phyloP scores from a whole-genome alignment of 192 early-diverging fungal species.

The Phycomyces blakesleeanus region DNA sequence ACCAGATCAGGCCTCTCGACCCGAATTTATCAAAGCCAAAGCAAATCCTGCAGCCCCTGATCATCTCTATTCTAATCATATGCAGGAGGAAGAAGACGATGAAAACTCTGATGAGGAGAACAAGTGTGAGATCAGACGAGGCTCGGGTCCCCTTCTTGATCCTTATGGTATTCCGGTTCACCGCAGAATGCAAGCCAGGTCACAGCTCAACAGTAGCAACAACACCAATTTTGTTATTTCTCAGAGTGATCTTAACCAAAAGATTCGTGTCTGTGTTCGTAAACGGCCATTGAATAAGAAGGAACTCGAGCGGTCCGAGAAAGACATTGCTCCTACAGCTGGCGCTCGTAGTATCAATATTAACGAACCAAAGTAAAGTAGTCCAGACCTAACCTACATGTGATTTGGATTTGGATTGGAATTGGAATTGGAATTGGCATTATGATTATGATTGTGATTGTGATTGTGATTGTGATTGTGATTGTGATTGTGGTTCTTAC shows the following conservation, averaged over 20 bases:
- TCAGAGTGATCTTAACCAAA: slow-evolving; percentile 64
- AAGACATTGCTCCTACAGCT: slow-evolving; percentile 73
- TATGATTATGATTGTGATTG: no score
- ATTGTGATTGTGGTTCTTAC: background rate
- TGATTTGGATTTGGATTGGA: background rate
- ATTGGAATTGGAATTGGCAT: background rate
- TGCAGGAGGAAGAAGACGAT: slow-evolving; percentile 16
- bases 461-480: background rate
- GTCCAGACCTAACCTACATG: no score
- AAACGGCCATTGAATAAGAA: slow-evolving; percentile 91
- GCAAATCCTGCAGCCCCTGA: slow-evolving; percentile 3
- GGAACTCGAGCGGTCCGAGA: slow-evolving; percentile 76
- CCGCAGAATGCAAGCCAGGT: background rate
- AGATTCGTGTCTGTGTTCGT: slow-evolving; percentile 95
- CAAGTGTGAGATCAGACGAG: slow-evolving; percentile 23
- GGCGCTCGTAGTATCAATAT: slow-evolving; percentile 74
- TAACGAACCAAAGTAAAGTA: slow-evolving; percentile 94
- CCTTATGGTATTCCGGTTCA: slow-evolving; percentile 69
- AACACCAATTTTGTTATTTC: slow-evolving; percentile 15
- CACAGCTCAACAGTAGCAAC: background rate
- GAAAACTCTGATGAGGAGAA: slow-evolving; percentile 11
- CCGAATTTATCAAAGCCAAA: slow-evolving; percentile 11
- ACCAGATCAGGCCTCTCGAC: slow-evolving; percentile 7
- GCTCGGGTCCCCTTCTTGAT: slow-evolving; percentile 53
- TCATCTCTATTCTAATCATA: background rate